phyloP scores from a whole-genome alignment of 75 land plant species.

The Pinus albicaulis region DNA sequence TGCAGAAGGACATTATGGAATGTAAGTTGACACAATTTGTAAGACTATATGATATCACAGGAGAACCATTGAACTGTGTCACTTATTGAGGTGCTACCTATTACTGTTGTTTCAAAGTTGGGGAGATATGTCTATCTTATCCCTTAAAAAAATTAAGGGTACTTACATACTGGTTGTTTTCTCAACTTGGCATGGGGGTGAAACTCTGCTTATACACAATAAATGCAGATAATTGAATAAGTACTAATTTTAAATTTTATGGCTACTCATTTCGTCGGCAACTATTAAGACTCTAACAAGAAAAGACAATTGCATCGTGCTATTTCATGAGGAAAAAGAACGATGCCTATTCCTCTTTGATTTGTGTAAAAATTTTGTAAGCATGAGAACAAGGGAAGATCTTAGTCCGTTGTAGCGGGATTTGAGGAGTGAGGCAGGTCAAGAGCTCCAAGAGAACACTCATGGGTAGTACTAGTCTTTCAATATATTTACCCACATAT shows the following conservation, averaged over 20 bases:
- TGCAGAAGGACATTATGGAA: conserved; percentile 31
- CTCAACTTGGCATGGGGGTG: neutral
- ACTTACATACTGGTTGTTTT: neutral
- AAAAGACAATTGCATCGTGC: neutral
- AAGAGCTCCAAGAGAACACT: too few species aligned
- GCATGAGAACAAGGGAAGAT: too few species aligned
- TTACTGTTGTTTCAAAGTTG: neutral
- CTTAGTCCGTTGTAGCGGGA: too few species aligned
- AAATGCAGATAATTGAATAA: neutral
- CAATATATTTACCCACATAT: too few species aligned
- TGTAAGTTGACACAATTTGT: conserved; percentile 26
- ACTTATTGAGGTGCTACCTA: conserved; percentile 5
- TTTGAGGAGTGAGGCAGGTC: too few species aligned
- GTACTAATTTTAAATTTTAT: neutral
- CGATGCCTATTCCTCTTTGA: too few species aligned
- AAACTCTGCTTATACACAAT: neutral
- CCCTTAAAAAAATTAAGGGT: neutral
- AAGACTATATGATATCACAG: conserved; percentile 26
- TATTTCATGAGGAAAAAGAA: too few species aligned
- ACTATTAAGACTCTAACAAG: neutral
- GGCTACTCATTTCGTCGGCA: neutral
- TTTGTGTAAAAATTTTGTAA: too few species aligned
- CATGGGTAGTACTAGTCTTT: too few species aligned
- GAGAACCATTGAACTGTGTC: conserved; percentile 27
- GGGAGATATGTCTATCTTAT: neutral